A percentile compares a stretch with the other conserved stretches of the same genome.
These are phyloP conservation scores for Orychophragmus violaceus DNA, from an alignment of 345 rosid species.

Conservation along the genomic window DNA sequence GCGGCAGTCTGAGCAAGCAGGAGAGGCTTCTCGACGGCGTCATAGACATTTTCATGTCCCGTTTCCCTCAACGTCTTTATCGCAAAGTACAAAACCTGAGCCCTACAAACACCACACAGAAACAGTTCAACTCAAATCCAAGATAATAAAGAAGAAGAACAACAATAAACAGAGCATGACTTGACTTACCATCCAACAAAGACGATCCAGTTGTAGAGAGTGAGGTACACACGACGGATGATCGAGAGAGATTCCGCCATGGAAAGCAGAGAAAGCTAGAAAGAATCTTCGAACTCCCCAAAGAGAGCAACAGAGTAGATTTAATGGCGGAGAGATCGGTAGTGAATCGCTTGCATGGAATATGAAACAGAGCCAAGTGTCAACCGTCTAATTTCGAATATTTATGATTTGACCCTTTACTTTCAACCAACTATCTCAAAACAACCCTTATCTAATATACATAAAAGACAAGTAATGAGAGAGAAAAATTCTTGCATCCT, in stretches of 20 bases:
- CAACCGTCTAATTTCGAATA: constrained; percentile 8
- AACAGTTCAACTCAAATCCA: neutral
- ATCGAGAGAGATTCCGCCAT: constrained; percentile 44
- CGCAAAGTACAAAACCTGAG: constrained; percentile 64
- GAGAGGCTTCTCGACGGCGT: constrained; percentile 83
- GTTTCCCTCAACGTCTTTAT: constrained; percentile 63
- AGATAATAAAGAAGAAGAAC: neutral
- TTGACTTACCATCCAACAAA: constrained; percentile 70
- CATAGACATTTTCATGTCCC: constrained; percentile 66
- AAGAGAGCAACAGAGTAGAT: neutral
- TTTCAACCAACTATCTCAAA: neutral
- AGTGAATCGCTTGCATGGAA: constrained; percentile 14
- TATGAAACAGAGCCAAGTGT: neutral
- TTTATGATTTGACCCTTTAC: neutral
- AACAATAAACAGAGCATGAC: neutral
- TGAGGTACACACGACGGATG: constrained; percentile 73
- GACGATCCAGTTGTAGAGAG: constrained; percentile 79
- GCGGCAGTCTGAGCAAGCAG: constrained; percentile 90
- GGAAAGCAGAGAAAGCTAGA: neutral
- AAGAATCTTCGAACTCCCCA: neutral
- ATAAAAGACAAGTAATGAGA: too few species aligned
- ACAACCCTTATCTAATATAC: neutral
- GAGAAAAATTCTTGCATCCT: too few species aligned
- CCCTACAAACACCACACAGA: constrained; percentile 36
- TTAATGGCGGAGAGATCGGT: constrained; percentile 26